Conservation (phyloP, 2,329 filamentous ascomycete species). For the Hymenotorrendiella dingleyae region DNA sequence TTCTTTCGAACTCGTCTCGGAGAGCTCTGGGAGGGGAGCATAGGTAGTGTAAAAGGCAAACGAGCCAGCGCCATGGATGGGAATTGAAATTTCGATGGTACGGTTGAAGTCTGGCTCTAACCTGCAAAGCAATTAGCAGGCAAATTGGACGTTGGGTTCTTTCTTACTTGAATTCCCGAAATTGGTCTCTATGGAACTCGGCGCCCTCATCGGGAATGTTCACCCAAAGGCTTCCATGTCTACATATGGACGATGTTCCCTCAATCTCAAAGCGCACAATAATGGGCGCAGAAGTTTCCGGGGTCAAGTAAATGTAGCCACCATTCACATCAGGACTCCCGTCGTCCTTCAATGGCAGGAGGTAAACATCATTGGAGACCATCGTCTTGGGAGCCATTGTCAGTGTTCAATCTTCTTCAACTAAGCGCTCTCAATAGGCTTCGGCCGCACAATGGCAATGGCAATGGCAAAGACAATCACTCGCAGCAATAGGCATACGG, state of each 20-base stretch:
- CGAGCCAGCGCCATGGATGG: conserved; percentile 74
- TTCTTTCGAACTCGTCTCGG: conserved; percentile 42
- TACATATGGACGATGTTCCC: conserved; percentile 91
- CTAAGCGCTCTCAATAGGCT: too few species aligned
- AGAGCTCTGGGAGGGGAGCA: conserved; percentile 71
- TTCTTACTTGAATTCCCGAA: conserved; percentile 83
- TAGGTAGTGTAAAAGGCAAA: conserved; percentile 96
- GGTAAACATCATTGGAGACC: conserved; percentile 69
- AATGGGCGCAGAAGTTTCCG: conserved; percentile 67
- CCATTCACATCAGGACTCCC: conserved; percentile 85
- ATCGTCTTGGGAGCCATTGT: conserved; percentile 55
- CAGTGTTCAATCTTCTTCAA: too few species aligned
- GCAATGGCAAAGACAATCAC: neutral
- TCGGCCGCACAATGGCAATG: neutral
- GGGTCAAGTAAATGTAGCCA: conserved; percentile 86
- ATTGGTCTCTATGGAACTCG: conserved; percentile 71
- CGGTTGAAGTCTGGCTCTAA: conserved; percentile 89
- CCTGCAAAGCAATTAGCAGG: conserved; percentile 40
- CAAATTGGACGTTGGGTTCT: conserved; percentile 30
- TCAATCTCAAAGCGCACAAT: conserved; percentile 84
- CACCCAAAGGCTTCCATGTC: conserved; percentile 91
- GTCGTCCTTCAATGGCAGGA: conserved; percentile 86
- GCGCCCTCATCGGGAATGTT: conserved; percentile 79
- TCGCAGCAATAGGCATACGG: neutral
- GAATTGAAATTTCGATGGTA: conserved; percentile 82